Evolutionary conservation across 1,284 basidiomycete genomes (phyloP).

Genomic region (Heterobasidion occidentale): DNA sequence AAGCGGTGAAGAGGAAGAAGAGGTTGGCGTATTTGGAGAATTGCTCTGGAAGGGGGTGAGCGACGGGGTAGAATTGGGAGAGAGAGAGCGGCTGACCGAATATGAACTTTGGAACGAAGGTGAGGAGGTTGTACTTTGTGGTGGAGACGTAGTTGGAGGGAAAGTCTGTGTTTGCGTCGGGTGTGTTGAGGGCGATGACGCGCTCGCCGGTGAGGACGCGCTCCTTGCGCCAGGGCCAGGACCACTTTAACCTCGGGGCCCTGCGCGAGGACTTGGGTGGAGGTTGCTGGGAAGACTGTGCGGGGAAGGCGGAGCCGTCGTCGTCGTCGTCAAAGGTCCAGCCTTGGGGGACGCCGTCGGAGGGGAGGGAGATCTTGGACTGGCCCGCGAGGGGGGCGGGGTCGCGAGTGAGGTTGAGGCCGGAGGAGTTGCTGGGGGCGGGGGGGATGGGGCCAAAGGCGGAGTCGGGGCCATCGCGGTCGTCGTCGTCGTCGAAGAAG

Average conservation of each 20-base stretch:
- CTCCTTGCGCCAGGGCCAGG: slow-evolving; percentile 75
- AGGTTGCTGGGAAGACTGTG: slow-evolving; percentile 23
- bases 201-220: slow-evolving; percentile 55
- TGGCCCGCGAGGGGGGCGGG: slow-evolving; percentile 57
- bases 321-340: slow-evolving; percentile 67
- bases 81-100: slow-evolving; percentile 51
- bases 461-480: slow-evolving; percentile 50
- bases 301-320: slow-evolving; percentile 27
- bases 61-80: background rate
- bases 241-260: slow-evolving; percentile 36
- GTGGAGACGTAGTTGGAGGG: slow-evolving; percentile 86
- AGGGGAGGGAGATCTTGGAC: slow-evolving; percentile 33
- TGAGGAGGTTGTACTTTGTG: slow-evolving; percentile 89
- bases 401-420: slow-evolving; percentile 47
- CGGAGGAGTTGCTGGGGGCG: slow-evolving; percentile 67
- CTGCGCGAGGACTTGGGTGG: slow-evolving; percentile 9
- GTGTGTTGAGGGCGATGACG: slow-evolving; percentile 68
- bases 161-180: slow-evolving; percentile 58
- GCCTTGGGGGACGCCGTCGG: slow-evolving; percentile 44
- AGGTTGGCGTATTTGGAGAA: slow-evolving; percentile 98
- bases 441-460: slow-evolving; percentile 48
- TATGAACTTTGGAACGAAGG: slow-evolving; percentile 93
- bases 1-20: slow-evolving; percentile 98
- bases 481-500: slow-evolving; percentile 78
- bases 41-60: slow-evolving; percentile 59